A percentile compares a stretch with the other conserved stretches of the same genome.
phyloP scores from a whole-genome alignment of 208 protist species.

The Crithidia expoeki region DNA sequence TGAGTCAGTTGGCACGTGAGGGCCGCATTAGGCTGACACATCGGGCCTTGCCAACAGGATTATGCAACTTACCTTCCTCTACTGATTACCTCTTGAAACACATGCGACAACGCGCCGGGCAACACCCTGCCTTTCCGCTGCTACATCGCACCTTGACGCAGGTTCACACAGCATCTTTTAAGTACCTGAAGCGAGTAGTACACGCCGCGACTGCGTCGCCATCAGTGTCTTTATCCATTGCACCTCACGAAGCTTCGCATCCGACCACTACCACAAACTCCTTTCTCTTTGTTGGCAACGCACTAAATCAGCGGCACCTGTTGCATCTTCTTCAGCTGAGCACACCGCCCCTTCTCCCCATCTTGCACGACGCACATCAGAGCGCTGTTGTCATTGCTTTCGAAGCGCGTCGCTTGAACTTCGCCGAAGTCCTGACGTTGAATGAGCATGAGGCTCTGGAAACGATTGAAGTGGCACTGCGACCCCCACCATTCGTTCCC shows the following conservation, averaged over 20 bases:
- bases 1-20: conserved; percentile 13
- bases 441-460: conserved; percentile 53
- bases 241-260: neutral
- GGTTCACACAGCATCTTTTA: conserved; percentile 12
- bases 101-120: conserved; percentile 3
- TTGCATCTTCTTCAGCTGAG: conserved; percentile 14
- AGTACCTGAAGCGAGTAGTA: conserved; percentile 7
- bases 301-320: conserved; percentile 23
- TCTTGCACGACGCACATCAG: conserved; percentile 1
- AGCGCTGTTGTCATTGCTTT: conserved; percentile 21
- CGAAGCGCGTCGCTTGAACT: conserved; percentile 47
- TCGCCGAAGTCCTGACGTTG: conserved; percentile 51
- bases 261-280: neutral
- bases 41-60: neutral
- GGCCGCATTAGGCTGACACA: conserved; percentile 26
- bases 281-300: conserved; percentile 22
- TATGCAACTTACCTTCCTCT: conserved; percentile 5
- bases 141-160: conserved; percentile 20
- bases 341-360: conserved; percentile 12
- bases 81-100: neutral
- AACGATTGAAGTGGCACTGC: conserved; percentile 36
- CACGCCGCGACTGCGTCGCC: neutral
- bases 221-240: neutral
- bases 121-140: conserved; percentile 22
- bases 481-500: conserved; percentile 20